Evolutionary conservation across 768 basidiomycete species (phyloP), one percentile per base, ranked within the genome.

Genomic region (Suillus americanus): DNA sequence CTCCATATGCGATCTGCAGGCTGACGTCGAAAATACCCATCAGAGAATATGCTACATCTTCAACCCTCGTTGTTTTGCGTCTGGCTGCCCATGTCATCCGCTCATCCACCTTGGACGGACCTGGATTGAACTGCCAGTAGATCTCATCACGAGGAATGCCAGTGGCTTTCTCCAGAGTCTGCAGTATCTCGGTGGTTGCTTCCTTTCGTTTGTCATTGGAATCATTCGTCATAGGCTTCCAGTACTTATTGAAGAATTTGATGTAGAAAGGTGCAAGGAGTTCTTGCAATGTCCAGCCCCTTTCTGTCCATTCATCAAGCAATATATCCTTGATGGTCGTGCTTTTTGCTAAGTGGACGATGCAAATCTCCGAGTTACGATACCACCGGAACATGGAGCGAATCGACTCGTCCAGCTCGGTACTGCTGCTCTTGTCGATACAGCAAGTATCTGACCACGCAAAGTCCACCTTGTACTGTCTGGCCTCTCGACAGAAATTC

Each of bases 1-100:
- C 68, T 37, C 69, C 69, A 56, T 70, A 70, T 16, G 60, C 51
- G 25, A 69, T 65, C 8, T 66, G 57, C 20, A 70, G 35, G 43
- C 60, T 60, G 45, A 67, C 66, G 18, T 63, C 60, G 46, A 70
- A 67, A 9, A 70, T 43, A 6, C 64, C 68, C 56, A 70, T 55
- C 23, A 70, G 48, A 18, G 65, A 69, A 45, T 70, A 70, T 8
- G 68, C 66, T 18, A 43, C 56, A 38, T 70, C 69, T 54, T 69
- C 69, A 28, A 53, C 48, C 33, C 64, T 50, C 30, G 64, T 67
- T 41, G 69, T 70, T 23, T 46, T 67, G 46, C 69, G 53, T 25
- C 50, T 61, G 10, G 69, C 63, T 37, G 68, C 69, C 69, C 69
- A 69, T 3, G 16, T 41, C 50, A 70, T 63, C 28, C 61, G 45